Percentiles rank a stretch among this genome's conserved stretches.
phyloP scores from a whole-genome alignment of 352 stramenopile species.

The Phytophthora cryptogea region DNA sequence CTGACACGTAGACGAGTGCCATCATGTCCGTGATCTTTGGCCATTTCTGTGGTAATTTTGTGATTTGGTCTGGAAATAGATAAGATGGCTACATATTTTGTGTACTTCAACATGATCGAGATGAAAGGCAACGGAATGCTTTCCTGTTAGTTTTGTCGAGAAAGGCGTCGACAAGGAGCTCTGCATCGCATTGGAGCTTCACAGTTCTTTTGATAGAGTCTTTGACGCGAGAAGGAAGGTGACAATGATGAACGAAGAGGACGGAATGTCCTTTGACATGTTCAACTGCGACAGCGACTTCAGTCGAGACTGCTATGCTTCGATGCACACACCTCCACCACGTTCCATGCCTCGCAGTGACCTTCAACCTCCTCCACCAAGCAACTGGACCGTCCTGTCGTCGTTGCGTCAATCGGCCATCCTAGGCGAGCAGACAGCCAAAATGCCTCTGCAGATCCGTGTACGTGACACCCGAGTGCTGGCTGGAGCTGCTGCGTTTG shows the following conservation, averaged over 20 bases:
- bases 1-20: slow-evolving; percentile 1
- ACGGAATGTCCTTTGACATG: slow-evolving; percentile 6
- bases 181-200: slow-evolving; percentile 4
- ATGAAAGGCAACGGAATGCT: no score
- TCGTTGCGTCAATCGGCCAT: slow-evolving; percentile 34
- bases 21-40: slow-evolving; percentile 2
- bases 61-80: slow-evolving; percentile 4
- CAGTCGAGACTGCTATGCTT: slow-evolving; percentile 24
- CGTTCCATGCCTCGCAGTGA: slow-evolving; percentile 4
- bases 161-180: slow-evolving; percentile 3
- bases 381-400: slow-evolving; percentile 35
- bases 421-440: slow-evolving; percentile 25
- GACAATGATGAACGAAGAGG: slow-evolving; percentile 10
- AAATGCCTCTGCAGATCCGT: slow-evolving; percentile 33
- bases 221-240: slow-evolving; percentile 4
- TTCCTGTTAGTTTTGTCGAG: no score
- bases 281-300: slow-evolving; percentile 22
- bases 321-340: slow-evolving; percentile 23
- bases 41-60: slow-evolving; percentile 18
- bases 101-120: slow-evolving; percentile 6
- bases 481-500: slow-evolving; percentile 23
- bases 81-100: slow-evolving; percentile 10
- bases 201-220: not conserved
- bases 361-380: slow-evolving; percentile 1
- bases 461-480: slow-evolving; percentile 30